Conservation (phyloP, 2,329 filamentous ascomycete species). For the Escovopsis sp. region DNA sequence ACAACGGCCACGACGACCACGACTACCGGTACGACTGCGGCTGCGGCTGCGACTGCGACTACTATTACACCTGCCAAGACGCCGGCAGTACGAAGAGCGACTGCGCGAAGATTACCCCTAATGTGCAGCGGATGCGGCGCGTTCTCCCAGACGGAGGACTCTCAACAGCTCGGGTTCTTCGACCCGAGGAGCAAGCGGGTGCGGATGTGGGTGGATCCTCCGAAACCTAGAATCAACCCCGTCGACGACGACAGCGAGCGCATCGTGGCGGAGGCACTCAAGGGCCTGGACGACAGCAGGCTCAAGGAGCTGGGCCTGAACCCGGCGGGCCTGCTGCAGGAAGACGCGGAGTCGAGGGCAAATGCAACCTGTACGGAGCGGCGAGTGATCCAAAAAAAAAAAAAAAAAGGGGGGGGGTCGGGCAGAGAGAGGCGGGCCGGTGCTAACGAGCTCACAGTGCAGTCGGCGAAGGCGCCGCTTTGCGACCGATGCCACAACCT, state of each 20-base stretch:
- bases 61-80: background rate
- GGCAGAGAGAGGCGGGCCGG: background rate
- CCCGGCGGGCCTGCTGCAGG: conserved; percentile 22
- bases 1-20: no score
- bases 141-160: conserved; percentile 39
- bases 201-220: conserved; percentile 26
- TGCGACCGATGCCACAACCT: conserved; percentile 84
- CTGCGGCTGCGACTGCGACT: background rate
- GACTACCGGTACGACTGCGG: background rate
- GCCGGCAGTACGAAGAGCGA: background rate
- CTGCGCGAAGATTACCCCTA: conserved; percentile 28
- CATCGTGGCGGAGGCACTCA: conserved; percentile 32
- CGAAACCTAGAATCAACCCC: conserved; percentile 6
- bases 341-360: conserved; percentile 11
- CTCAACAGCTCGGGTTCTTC: conserved; percentile 42
- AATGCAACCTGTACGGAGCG: conserved; percentile 2
- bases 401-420: no score
- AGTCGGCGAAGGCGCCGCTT: conserved; percentile 35
- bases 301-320: conserved; percentile 33
- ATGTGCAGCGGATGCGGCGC: conserved; percentile 53
- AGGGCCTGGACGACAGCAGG: conserved; percentile 24
- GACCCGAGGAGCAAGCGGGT: conserved; percentile 36
- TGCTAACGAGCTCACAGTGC: background rate
- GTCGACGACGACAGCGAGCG: conserved; percentile 24
- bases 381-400: no score